A percentile compares a stretch with the other conserved stretches of the same genome.
Conservation (phyloP, 192 early-diverging fungal species). For the Diversispora eburnea region DNA sequence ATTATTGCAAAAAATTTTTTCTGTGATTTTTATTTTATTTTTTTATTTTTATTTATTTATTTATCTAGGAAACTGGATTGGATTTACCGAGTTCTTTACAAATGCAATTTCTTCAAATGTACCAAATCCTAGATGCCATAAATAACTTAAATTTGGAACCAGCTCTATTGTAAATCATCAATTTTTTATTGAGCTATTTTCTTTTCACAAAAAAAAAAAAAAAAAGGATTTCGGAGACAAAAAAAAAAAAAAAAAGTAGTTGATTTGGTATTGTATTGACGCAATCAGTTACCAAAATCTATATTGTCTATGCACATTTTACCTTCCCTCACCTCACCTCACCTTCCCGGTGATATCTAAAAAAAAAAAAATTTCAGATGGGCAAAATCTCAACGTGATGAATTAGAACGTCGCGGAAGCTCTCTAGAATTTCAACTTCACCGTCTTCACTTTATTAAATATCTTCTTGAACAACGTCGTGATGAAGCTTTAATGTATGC, state of each 20-base stretch:
- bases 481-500: conserved; percentile 75
- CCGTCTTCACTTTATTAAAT: conserved; percentile 72
- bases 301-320: background rate
- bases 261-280: too few species aligned
- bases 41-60: conserved; percentile 30
- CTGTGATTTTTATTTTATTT: background rate
- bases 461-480: conserved; percentile 46
- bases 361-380: conserved; percentile 50
- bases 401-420: conserved; percentile 54
- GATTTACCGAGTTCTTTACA: conserved; percentile 45
- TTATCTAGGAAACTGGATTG: conserved; percentile 44
- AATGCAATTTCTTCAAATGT: conserved; percentile 80
- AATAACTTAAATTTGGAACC: conserved; percentile 51
- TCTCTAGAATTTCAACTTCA: conserved; percentile 89
- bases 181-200: background rate
- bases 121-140: conserved; percentile 64
- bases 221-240: too few species aligned
- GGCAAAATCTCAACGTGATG: conserved; percentile 57
- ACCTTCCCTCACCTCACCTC: too few species aligned
- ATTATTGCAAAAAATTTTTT: too few species aligned
- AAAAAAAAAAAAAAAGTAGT: too few species aligned
- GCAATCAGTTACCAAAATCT: background rate
- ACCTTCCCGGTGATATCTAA: background rate
- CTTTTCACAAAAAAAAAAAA: background rate
- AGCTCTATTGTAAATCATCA: conserved; percentile 53